Evolutionary conservation across 176 grass and related monocot species (phyloP).

Genomic region (Poa annua): DNA sequence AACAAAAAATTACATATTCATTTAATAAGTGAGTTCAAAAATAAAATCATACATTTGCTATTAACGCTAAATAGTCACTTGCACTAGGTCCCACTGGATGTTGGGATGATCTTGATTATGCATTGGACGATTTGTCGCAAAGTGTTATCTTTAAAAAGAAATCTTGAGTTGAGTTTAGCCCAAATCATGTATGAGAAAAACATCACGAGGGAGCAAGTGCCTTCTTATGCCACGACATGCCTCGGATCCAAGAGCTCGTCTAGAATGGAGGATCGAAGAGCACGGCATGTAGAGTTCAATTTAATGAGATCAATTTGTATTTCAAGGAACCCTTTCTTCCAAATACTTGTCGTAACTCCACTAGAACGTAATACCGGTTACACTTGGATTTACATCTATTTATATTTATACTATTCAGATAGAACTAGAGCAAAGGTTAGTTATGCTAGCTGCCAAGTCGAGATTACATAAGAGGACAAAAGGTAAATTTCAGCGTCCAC

Average conservation of each 20-base stretch:
- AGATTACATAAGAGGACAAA: slow-evolving; percentile 34
- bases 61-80: not conserved
- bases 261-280: not conserved
- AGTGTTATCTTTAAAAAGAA: not conserved
- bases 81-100: not conserved
- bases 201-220: not conserved
- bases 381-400: not conserved
- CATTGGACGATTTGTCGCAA: no score
- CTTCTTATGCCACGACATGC: not conserved
- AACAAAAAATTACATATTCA: not conserved
- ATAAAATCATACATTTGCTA: not conserved
- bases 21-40: not conserved
- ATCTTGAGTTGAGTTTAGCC: not conserved
- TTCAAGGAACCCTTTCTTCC: not conserved
- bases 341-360: not conserved
- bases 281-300: no score
- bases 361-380: not conserved
- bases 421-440: slow-evolving; percentile 3
- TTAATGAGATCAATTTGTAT: not conserved
- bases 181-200: not conserved
- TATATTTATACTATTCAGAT: slow-evolving; percentile 20
- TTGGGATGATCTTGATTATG: no score
- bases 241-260: not conserved
- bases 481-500: slow-evolving; percentile 29
- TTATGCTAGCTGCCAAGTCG: not conserved